These are phyloP conservation scores for Cerioporus squamosus DNA, from an alignment of 1,284 basidiomycete genomes.

Conservation along the genomic window DNA sequence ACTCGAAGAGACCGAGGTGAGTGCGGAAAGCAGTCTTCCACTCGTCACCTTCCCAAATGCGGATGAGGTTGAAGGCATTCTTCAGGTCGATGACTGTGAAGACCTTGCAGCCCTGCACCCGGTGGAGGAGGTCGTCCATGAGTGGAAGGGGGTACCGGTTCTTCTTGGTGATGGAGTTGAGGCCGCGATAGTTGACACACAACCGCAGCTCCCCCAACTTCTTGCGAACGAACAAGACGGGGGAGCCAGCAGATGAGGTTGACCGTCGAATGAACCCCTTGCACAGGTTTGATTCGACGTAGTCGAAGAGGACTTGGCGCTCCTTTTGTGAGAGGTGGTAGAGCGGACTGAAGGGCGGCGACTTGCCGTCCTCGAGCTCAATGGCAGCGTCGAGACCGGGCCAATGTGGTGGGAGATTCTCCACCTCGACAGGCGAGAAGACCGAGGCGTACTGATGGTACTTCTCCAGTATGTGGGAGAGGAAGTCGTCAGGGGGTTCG, in stretches of 20 bases:
- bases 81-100: slow-evolving; percentile 19
- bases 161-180: slow-evolving; percentile 38
- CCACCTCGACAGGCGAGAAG: slow-evolving; percentile 12
- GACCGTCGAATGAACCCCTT: slow-evolving; percentile 41
- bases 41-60: slow-evolving; percentile 12
- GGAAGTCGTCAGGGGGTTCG: background rate
- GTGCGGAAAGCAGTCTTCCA: slow-evolving; percentile 25
- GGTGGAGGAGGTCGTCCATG: slow-evolving; percentile 15
- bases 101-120: slow-evolving; percentile 17
- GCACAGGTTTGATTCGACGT: slow-evolving; percentile 40
- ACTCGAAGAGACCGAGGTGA: slow-evolving; percentile 21
- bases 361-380: slow-evolving; percentile 18
- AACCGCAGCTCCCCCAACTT: slow-evolving; percentile 43
- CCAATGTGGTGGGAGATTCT: slow-evolving; percentile 18
- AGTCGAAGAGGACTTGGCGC: slow-evolving; percentile 31
- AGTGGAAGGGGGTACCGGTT: slow-evolving; percentile 19
- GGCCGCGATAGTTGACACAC: slow-evolving; percentile 45
- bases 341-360: slow-evolving; percentile 18
- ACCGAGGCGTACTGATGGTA: slow-evolving; percentile 3
- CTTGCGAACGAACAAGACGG: slow-evolving; percentile 49
- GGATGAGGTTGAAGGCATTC: slow-evolving; percentile 13
- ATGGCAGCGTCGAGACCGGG: slow-evolving; percentile 11
- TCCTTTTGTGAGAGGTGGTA: slow-evolving; percentile 30
- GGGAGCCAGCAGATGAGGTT: slow-evolving; percentile 38
- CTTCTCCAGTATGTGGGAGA: slow-evolving; percentile 1